Evolutionary conservation across 352 stramenopile genomes (phyloP), one percentile per base, ranked within the genome.

Genomic region (Halophytophthora batemanensis): DNA sequence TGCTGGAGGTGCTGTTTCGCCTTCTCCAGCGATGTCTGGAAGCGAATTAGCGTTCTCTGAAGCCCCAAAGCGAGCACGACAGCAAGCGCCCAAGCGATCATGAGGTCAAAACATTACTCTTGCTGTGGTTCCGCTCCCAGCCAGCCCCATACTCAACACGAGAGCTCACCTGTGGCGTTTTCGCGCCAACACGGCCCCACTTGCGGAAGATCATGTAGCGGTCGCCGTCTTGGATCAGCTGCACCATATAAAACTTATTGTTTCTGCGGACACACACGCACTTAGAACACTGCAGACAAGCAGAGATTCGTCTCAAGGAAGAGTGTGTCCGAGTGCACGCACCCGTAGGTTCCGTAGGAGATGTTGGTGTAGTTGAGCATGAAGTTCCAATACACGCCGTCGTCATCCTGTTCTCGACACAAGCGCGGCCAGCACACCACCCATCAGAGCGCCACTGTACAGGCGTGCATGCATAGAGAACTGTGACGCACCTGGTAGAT

Each of bases 241-340:
- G 76, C 22, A 66, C 61, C 71, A 77, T 71, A 69, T 90, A 90
- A 40, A 83, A 90, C 55, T 90, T 90, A 61, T 89, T 89, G 66
- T 85, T 83, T 14, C 78, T 88, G 43, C 2, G 25, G 25, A 10
- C 25, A 8, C 25, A 31, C 25, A 31, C 25, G 25, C 8, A 31
- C 18, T 47, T 13, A 1, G 45, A 2, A 3, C 39, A 37, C 50
- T 39, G 37, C 13, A 59, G 17, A 18, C 12, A 58, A 39, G 14
- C 18, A 18, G 1, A 3, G 0, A 39, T 8, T 12, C 13, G 1
- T 15, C 13, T 13, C 6, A 19, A 21, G 3, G n/a, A 25, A 10
- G 25, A 14, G 21, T 10, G n/a, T 8, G 28, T 19, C 5, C 14
- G 33, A 19, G 12, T 10, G 15, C 13, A 37, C 25, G 25, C 25